Evolutionary conservation across 2,329 filamentous ascomycete genomes (phyloP).

Genomic region (Ceratocystis variospora): DNA sequence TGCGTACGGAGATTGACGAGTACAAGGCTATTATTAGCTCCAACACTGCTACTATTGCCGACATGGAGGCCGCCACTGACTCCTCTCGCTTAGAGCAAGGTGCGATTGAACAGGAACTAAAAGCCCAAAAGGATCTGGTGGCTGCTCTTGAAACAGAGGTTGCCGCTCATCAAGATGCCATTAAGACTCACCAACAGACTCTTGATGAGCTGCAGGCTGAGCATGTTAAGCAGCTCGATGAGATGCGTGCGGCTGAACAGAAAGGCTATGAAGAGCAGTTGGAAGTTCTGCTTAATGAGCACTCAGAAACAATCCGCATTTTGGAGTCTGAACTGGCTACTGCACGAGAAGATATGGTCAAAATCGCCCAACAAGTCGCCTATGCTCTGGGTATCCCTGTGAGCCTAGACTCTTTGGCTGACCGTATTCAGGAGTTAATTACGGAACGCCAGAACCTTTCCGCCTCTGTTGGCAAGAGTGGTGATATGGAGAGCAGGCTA

Average conservation of each 20-base stretch:
- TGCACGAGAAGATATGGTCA: constrained; percentile 52
- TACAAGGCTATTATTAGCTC: constrained; percentile 61
- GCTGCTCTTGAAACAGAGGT: constrained; percentile 45
- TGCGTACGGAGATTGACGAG: constrained; percentile 66
- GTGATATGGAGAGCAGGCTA: constrained; percentile 42
- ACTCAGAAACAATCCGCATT: constrained; percentile 40
- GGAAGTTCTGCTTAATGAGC: constrained; percentile 44
- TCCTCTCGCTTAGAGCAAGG: constrained; percentile 34
- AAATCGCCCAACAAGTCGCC: constrained; percentile 49
- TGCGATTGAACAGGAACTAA: constrained; percentile 45
- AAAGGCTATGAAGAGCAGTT: constrained; percentile 45
- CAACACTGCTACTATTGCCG: constrained; percentile 55
- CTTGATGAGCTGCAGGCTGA: constrained; percentile 36
- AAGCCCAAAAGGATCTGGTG: constrained; percentile 36
- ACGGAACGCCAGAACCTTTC: constrained; percentile 38
- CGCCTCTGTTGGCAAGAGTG: constrained; percentile 12
- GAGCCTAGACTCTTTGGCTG: constrained; percentile 52
- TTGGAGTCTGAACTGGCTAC: constrained; percentile 50
- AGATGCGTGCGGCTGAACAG: constrained; percentile 36
- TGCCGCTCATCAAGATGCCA: constrained; percentile 42
- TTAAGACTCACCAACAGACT: constrained; percentile 41
- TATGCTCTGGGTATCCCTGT: constrained; percentile 47
- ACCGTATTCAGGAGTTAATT: constrained; percentile 44
- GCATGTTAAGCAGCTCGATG: constrained; percentile 38
- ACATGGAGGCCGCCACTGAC: constrained; percentile 59